These are phyloP conservation scores for Ajuga reptans DNA, from an alignment of 305 asterid species.

Conservation along the genomic window DNA sequence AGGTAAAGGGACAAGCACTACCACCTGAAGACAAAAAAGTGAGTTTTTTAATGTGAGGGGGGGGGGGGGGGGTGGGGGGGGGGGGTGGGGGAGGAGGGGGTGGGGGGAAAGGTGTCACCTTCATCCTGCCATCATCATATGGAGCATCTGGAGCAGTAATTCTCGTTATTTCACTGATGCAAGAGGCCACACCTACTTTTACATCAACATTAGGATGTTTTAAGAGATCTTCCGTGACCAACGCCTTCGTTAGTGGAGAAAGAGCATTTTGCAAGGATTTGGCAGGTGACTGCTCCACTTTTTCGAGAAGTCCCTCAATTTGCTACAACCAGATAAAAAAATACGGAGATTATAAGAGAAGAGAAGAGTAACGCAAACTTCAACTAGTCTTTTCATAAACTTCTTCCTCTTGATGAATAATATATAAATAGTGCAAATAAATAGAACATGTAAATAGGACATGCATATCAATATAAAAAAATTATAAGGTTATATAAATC, in stretches of 20 bases:
- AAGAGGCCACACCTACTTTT: slow-evolving; percentile 80
- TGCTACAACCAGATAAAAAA: slow-evolving; percentile 32
- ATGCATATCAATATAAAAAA: not conserved
- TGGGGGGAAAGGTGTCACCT: slow-evolving; percentile 37
- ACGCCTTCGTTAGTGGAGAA: slow-evolving; percentile 50
- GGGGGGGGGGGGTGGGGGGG: too few species aligned
- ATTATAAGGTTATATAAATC: too few species aligned
- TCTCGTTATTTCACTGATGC: slow-evolving; percentile 88
- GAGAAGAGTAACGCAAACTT: not conserved
- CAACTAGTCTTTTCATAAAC: not conserved
- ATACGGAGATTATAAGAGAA: slow-evolving; percentile 2
- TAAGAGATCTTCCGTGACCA: slow-evolving; percentile 52
- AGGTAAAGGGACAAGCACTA: too few species aligned
- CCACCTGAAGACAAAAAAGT: too few species aligned
- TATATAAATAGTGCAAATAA: not conserved
- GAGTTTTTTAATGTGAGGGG: too few species aligned
- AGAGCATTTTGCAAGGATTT: slow-evolving; percentile 62
- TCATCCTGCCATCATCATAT: slow-evolving; percentile 67
- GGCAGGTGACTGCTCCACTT: slow-evolving; percentile 88
- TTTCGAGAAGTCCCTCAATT: slow-evolving; percentile 49
- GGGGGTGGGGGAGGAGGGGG: too few species aligned
- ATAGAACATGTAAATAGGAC: not conserved
- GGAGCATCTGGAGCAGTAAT: slow-evolving; percentile 90
- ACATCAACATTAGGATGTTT: slow-evolving; percentile 72
- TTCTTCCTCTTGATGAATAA: slow-evolving; percentile 1